Evolutionary conservation across 2,329 filamentous ascomycete genomes (phyloP).

Genomic region (Sporothrix luriei): DNA sequence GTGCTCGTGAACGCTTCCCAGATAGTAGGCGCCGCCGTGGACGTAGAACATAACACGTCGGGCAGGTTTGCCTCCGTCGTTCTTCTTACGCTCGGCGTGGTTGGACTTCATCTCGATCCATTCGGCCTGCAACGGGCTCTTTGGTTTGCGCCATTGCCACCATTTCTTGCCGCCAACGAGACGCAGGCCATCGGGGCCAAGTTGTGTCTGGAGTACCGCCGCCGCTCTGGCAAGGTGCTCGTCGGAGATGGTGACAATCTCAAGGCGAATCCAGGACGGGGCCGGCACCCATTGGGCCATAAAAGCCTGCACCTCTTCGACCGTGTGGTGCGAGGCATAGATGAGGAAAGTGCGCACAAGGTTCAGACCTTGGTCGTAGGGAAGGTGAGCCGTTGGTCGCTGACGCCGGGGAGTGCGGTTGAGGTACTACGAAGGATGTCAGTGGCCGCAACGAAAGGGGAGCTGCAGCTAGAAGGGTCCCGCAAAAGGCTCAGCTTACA

Average conservation of each 20-base stretch:
- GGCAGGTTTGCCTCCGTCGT: conserved; percentile 44
- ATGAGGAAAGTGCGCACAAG: conserved; percentile 83
- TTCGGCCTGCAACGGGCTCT: conserved; percentile 72
- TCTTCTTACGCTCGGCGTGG: conserved; percentile 70
- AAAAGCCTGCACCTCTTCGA: conserved; percentile 92
- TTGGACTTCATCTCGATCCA: conserved; percentile 96
- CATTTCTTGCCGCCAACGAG: conserved; percentile 79
- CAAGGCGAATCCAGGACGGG: conserved; percentile 82
- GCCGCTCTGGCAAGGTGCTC: conserved; percentile 69
- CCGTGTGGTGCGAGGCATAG: conserved; percentile 83
- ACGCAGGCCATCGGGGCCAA: conserved; percentile 74
- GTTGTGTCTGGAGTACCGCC: conserved; percentile 66
- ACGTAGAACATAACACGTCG: conserved; percentile 84
- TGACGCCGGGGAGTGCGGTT: conserved; percentile 73
- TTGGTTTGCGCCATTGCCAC: conserved; percentile 83
- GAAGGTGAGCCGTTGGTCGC: conserved; percentile 86
- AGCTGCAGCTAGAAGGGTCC: not conserved
- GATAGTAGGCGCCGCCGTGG: conserved; percentile 93
- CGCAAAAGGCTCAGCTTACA: conserved; percentile 54
- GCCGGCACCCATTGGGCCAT: conserved; percentile 89
- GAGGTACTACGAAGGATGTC: conserved; percentile 64
- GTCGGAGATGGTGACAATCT: conserved; percentile 66
- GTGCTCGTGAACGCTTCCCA: conserved; percentile 93
- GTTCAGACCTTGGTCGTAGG: conserved; percentile 89
- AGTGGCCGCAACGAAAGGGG: not conserved